Base-by-base conservation (phyloP, 2,329 filamentous ascomycete genomes). In the Fusarium sp. region DNA sequence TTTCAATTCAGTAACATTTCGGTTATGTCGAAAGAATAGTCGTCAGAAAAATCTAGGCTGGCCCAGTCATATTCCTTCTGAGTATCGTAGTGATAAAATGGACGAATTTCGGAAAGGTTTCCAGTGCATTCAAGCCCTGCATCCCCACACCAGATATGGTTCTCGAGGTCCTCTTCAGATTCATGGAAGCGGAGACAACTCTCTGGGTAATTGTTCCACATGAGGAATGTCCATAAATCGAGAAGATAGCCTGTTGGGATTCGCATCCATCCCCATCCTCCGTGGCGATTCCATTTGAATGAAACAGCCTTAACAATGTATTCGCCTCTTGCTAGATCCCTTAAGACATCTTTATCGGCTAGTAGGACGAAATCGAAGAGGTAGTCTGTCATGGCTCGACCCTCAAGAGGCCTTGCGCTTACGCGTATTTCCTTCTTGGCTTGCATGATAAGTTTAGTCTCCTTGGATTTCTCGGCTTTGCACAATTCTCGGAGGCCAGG, bases 191-290 rank as follows among this genome's bases (percentile, higher is more conserved):
- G 0, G 4, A 61, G 3, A 20, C 20, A 22, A 0, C 0, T 4
- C 1, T 58, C 58, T 0, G 22, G 9, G 4, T 59, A 0, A 24
- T 45, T 20, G 2, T 59, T 20, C 34, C 15, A 51, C 38, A 59
- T 45, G 0, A 62, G 29, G 15, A 13, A 45, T 3, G 0, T 51
- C 51, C 38, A 54, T 3, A 54, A 6, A 0, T 69, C n/a, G 13
- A 64, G 4, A 8, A 67, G 40, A 58, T 58, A 64, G 16, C 66
- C 66, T 40, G 51, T 64, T 55, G 63, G 58, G 32, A 64, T 67
- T 15, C 63, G 45, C 54, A 67, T 45, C 66, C 51, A 69, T 4
- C 58, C 66, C 43, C 38, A 69, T 9, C 44, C 48, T 2, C 1
- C 2, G 4, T 44, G 3, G 3, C 18, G 16, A 5, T 38, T 6